Percentiles rank a stretch among this genome's conserved stretches.
Evolutionary conservation across 768 basidiomycete genomes (phyloP).

Genomic region (Pleurotus cornucopiae): DNA sequence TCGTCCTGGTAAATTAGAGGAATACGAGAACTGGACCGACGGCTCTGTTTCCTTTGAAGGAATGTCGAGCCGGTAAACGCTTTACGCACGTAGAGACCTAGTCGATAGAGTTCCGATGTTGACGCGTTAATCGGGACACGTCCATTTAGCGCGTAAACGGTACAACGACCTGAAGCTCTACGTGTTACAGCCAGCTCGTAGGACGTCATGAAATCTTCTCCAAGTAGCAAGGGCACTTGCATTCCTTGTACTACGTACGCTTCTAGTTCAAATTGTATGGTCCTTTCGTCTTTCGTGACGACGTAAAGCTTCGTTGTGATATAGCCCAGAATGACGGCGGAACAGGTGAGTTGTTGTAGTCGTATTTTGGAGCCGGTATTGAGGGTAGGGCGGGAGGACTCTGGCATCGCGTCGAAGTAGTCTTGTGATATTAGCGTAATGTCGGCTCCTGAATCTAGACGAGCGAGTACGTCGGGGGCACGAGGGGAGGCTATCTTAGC

Average conservation of each 20-base stretch:
- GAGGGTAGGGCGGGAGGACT: not conserved
- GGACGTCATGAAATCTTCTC: constrained; percentile 21
- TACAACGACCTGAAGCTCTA: constrained; percentile 1
- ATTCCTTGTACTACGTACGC: constrained; percentile 22
- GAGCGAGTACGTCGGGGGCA: not conserved
- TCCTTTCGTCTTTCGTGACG: not conserved
- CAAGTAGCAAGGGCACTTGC: constrained; percentile 22
- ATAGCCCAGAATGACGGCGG: constrained; percentile 16
- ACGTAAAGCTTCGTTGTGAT: constrained; percentile 12
- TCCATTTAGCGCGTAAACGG: not conserved
- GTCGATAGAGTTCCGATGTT: not conserved
- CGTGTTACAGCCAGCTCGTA: constrained; percentile 18
- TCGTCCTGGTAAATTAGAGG: not conserved
- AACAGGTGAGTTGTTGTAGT: constrained; percentile 1
- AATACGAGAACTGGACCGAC: not conserved
- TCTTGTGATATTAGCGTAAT: constrained; percentile 13
- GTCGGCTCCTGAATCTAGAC: constrained; percentile 13
- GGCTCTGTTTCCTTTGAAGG: not conserved
- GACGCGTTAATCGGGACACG: constrained; percentile 4
- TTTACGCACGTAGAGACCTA: constrained; percentile 8
- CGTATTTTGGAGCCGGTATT: not conserved
- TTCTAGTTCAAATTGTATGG: constrained; percentile 15
- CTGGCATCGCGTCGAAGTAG: not conserved
- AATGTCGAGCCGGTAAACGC: not conserved
- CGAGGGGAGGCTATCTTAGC: not conserved